phyloP scores from a whole-genome alignment of 2,329 filamentous ascomycete species.

The Zarea fungicola region DNA sequence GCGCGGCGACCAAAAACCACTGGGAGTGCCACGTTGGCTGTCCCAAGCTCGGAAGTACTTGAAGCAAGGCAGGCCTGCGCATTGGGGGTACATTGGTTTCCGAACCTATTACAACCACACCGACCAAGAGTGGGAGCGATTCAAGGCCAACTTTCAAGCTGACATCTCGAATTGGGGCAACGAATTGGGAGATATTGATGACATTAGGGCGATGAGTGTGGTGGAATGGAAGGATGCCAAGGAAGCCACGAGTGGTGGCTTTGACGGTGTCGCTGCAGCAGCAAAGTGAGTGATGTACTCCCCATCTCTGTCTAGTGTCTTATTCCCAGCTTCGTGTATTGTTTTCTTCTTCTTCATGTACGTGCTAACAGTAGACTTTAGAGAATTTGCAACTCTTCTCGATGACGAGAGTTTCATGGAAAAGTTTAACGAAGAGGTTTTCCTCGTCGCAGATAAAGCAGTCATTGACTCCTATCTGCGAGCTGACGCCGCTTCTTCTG shows the following conservation, averaged over 20 bases:
- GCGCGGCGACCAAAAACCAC: conserved; percentile 13
- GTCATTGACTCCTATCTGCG: conserved; percentile 22
- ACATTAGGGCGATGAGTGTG: conserved; percentile 16
- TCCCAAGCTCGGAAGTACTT: not conserved
- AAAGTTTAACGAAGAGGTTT: not conserved
- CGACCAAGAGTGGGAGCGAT: conserved; percentile 21
- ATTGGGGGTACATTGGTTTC: conserved; percentile 21
- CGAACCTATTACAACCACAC: conserved; percentile 17
- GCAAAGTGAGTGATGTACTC: conserved; percentile 17
- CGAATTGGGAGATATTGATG: conserved; percentile 10
- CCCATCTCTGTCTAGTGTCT: not conserved
- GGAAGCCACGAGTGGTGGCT: conserved; percentile 15
- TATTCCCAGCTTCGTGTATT: too few species aligned
- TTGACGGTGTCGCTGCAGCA: conserved; percentile 17
- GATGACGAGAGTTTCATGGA: not conserved
- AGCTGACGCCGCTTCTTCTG: conserved; percentile 14
- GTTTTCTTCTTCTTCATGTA: too few species aligned
- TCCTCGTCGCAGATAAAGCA: conserved; percentile 21
- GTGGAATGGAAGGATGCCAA: conserved; percentile 21
- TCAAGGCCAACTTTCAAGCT: conserved; percentile 21
- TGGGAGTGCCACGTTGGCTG: conserved; percentile 4
- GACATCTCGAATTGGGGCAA: conserved; percentile 23
- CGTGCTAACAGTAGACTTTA: not conserved
- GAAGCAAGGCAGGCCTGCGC: conserved; percentile 10
- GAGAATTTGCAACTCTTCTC: not conserved